Evolutionary conservation across 352 stramenopile genomes (phyloP).

Genomic region (Phytophthora kernoviae): DNA sequence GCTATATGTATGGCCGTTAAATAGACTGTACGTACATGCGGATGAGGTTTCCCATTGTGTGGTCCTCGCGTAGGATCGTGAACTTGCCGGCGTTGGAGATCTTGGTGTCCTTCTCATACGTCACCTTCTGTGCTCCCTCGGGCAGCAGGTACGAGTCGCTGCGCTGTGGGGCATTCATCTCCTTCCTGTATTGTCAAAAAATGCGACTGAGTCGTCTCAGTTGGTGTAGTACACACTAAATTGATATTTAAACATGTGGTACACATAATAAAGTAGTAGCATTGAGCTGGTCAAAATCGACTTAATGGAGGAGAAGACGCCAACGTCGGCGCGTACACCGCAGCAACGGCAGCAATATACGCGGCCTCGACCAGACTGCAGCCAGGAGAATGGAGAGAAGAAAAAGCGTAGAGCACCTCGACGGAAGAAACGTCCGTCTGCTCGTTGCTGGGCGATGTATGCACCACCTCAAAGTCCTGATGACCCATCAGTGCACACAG

Average conservation of each 20-base stretch:
- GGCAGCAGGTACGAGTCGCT: slow-evolving; percentile 88
- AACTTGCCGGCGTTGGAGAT: slow-evolving; percentile 98
- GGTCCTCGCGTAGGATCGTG: slow-evolving; percentile 98
- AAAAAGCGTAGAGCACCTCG: slow-evolving; percentile 11
- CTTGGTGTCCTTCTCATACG: slow-evolving; percentile 97
- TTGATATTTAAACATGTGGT: too few species aligned
- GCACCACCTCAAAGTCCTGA: slow-evolving; percentile 29
- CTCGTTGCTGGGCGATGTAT: slow-evolving; percentile 60
- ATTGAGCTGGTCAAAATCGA: too few species aligned
- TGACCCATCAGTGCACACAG: slow-evolving; percentile 19
- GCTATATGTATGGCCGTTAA: neutral
- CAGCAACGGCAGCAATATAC: too few species aligned
- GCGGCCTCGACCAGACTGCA: neutral
- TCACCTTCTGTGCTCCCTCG: slow-evolving; percentile 90
- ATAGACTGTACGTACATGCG: slow-evolving; percentile 88
- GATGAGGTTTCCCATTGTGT: slow-evolving; percentile 98
- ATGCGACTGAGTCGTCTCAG: too few species aligned
- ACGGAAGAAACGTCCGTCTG: slow-evolving; percentile 8
- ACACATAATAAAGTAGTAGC: too few species aligned
- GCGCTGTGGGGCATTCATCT: slow-evolving; percentile 85
- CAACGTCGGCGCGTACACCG: neutral
- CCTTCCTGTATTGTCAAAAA: slow-evolving; percentile 7
- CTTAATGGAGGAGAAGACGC: slow-evolving; percentile 19
- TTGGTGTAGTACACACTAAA: too few species aligned
- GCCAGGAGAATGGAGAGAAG: slow-evolving; percentile 2